phyloP scores from a whole-genome alignment of 352 stramenopile species.

The Blastocystis sp. region DNA sequence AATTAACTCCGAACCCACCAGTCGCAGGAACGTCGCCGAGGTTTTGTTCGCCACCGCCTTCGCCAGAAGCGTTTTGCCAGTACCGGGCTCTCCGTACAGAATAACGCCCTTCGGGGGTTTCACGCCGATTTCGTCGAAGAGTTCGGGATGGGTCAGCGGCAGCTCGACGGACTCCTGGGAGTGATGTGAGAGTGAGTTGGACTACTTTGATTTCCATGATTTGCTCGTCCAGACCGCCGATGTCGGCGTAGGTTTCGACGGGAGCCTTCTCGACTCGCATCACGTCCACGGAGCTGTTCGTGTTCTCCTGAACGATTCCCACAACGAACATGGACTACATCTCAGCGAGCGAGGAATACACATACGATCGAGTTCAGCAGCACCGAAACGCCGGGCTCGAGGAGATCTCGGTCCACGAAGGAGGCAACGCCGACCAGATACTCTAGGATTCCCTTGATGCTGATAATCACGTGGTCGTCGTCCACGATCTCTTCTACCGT shows the following conservation, averaged over 20 bases:
- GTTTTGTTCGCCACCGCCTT: conserved; percentile 99
- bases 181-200: neutral
- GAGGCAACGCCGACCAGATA: conserved; percentile 99
- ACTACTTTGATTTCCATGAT: conserved; percentile 88
- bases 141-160: conserved; percentile 96
- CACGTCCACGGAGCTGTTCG: conserved; percentile 97
- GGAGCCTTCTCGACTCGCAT: conserved; percentile 99
- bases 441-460: conserved; percentile 93
- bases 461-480: conserved; percentile 99
- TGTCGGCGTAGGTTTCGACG: conserved; percentile 98
- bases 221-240: conserved; percentile 97
- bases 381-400: conserved; percentile 96
- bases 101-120: conserved; percentile 98
- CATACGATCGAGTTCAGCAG: conserved; percentile 95
- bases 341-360: neutral
- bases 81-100: conserved; percentile 98
- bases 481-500: conserved; percentile 99
- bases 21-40: conserved; percentile 97
- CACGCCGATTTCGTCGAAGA: conserved; percentile 99
- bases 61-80: conserved; percentile 98
- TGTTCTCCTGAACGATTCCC: conserved; percentile 96
- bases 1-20: conserved; percentile 98
- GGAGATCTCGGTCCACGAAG: conserved; percentile 99
- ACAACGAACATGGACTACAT: conserved; percentile 89
- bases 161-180: conserved; percentile 88